These are phyloP conservation scores for Clausena lansium DNA, from an alignment of 345 rosid species.

Conservation along the genomic window DNA sequence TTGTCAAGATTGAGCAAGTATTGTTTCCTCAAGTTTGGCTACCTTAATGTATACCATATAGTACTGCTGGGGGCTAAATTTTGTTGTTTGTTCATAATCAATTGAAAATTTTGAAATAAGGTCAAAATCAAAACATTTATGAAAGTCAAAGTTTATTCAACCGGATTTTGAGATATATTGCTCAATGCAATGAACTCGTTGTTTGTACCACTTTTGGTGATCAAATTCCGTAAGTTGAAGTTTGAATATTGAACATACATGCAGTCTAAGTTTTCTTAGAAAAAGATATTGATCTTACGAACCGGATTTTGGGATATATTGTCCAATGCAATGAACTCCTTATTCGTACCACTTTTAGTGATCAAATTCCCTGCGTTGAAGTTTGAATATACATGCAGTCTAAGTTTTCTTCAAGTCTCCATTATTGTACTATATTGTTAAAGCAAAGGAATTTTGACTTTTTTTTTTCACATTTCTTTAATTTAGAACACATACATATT, in stretches of 20 bases:
- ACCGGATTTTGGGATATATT: no score
- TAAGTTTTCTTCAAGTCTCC: neutral
- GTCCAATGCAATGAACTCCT: neutral
- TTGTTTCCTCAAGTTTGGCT: neutral
- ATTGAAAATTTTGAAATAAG: slow-evolving; percentile 6
- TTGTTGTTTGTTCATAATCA: neutral
- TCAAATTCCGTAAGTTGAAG: no score
- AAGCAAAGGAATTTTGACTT: neutral
- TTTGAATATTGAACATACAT: no score
- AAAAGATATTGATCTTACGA: no score
- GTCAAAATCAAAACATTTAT: slow-evolving; percentile 11
- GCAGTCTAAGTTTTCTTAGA: no score
- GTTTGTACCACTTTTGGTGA: no score
- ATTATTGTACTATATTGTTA: neutral
- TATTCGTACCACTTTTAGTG: neutral
- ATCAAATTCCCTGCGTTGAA: neutral
- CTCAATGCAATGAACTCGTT: no score
- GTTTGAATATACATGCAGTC: neutral
- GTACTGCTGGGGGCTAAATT: neutral
- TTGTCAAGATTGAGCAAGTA: neutral
- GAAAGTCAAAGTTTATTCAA: neutral
- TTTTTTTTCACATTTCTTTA: neutral
- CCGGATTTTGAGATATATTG: no score
- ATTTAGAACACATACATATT: neutral
- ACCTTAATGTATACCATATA: neutral